phyloP scores from a whole-genome alignment of 73 alveolate genomes.

The Stentor roeselii region DNA sequence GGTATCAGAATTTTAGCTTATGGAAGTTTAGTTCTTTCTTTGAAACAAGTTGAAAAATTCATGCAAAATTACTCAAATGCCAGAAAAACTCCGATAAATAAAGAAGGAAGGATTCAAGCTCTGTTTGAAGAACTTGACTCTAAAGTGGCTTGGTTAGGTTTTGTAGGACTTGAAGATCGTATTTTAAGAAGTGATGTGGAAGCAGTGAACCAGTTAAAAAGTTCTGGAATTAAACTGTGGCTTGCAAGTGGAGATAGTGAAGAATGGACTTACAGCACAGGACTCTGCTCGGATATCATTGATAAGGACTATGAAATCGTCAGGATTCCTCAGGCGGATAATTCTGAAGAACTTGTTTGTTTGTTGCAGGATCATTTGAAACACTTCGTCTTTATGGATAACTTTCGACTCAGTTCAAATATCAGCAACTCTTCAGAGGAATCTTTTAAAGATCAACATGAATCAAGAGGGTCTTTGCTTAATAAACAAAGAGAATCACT shows the following conservation, averaged over 20 bases:
- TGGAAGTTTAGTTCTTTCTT: background rate
- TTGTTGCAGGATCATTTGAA: background rate
- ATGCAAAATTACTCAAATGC: background rate
- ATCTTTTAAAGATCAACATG: background rate
- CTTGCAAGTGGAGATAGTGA: slow-evolving; percentile 17
- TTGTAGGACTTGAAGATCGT: background rate
- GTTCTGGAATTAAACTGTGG: slow-evolving; percentile 14
- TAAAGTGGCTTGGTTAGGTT: background rate
- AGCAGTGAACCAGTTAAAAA: background rate
- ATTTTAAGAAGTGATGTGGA: background rate
- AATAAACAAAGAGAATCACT: background rate
- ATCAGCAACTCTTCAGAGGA: background rate
- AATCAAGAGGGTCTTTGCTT: background rate
- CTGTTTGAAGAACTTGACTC: background rate
- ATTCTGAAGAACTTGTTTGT: background rate
- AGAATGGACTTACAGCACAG: background rate
- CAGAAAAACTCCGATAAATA: background rate
- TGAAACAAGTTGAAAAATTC: background rate
- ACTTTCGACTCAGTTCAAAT: background rate
- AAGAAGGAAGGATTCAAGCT: slow-evolving; percentile 19
- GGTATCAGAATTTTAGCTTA: background rate
- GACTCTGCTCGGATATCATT: background rate
- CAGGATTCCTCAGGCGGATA: background rate
- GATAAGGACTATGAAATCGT: background rate
- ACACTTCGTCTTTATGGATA: background rate